phyloP scores from a whole-genome alignment of 2,329 filamentous ascomycete genomes.

The Allantophomopsis cytisporea region DNA sequence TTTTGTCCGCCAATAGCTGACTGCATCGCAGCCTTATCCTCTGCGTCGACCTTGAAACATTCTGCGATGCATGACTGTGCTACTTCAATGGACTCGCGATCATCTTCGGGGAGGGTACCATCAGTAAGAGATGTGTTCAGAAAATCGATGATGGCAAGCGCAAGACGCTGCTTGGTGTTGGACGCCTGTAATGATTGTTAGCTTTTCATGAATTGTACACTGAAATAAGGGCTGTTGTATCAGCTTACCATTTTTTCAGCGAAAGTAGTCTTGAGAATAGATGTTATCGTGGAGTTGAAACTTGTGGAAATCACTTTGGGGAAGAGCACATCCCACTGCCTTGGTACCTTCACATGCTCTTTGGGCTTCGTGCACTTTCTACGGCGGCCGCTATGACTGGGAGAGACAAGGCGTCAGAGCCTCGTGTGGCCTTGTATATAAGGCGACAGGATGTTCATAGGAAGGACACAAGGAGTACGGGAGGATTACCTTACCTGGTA shows the following conservation, averaged over 20 bases:
- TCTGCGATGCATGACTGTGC: conserved; percentile 90
- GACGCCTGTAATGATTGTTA: conserved; percentile 2
- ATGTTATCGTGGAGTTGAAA: too few relatives aligned
- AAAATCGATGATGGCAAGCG: conserved; percentile 95
- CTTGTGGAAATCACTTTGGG: too few relatives aligned
- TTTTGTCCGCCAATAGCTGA: conserved; percentile 77
- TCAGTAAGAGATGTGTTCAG: conserved; percentile 73
- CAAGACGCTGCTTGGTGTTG: conserved; percentile 58
- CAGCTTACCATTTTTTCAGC: conserved; percentile 5
- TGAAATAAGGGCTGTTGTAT: not conserved
- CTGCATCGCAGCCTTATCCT: conserved; percentile 56
- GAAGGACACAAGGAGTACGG: too few relatives aligned
- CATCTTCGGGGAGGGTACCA: conserved; percentile 76
- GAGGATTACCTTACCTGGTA: too few relatives aligned
- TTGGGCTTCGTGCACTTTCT: too few relatives aligned
- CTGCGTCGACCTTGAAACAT: conserved; percentile 87
- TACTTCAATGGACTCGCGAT: conserved; percentile 87
- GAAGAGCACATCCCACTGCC: too few relatives aligned
- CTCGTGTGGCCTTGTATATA: too few relatives aligned
- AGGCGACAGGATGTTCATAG: too few relatives aligned
- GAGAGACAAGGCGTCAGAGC: too few relatives aligned
- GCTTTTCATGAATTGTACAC: not conserved
- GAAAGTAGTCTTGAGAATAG: not conserved
- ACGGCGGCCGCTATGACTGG: too few relatives aligned
- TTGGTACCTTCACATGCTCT: too few relatives aligned